phyloP scores from a whole-genome alignment of 2,329 filamentous ascomycete species.

The Nothopassalora personata region DNA sequence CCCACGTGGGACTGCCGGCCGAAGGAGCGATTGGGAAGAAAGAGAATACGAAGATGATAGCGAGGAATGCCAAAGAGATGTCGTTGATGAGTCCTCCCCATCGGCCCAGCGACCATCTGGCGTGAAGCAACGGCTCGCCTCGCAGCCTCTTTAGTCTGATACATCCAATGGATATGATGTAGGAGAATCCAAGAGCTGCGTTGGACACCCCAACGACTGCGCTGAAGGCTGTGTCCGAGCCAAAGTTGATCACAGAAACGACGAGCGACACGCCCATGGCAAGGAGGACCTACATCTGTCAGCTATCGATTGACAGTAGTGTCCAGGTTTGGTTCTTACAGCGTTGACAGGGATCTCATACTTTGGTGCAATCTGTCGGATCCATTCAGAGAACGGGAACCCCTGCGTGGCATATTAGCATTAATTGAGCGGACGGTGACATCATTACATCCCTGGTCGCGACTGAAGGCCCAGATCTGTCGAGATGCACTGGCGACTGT shows the following conservation, averaged over 20 bases:
- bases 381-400: constrained; percentile 33
- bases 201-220: constrained; percentile 38
- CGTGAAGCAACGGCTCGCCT: constrained; percentile 28
- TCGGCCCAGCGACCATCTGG: constrained; percentile 31
- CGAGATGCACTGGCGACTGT: constrained; percentile 32
- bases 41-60: constrained; percentile 31
- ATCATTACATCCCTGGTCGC: constrained; percentile 23
- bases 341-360: constrained; percentile 33
- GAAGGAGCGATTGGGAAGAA: constrained; percentile 30
- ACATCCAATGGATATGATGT: constrained; percentile 32
- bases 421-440: not conserved
- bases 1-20: constrained; percentile 20
- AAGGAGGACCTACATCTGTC: constrained; percentile 22
- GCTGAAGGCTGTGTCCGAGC: constrained; percentile 38
- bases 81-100: constrained; percentile 33
- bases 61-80: constrained; percentile 29
- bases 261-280: constrained; percentile 30
- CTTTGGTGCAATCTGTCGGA: constrained; percentile 27
- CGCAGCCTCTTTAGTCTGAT: constrained; percentile 30
- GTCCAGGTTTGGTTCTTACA: constrained; percentile 9
- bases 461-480: constrained; percentile 32
- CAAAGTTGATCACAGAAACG: constrained; percentile 40
- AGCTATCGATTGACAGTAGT: not conserved
- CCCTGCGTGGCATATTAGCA: constrained; percentile 20
- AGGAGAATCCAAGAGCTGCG: constrained; percentile 31